phyloP scores from a whole-genome alignment of 75 land plant genomes.

The Sequoiadendron giganteum region DNA sequence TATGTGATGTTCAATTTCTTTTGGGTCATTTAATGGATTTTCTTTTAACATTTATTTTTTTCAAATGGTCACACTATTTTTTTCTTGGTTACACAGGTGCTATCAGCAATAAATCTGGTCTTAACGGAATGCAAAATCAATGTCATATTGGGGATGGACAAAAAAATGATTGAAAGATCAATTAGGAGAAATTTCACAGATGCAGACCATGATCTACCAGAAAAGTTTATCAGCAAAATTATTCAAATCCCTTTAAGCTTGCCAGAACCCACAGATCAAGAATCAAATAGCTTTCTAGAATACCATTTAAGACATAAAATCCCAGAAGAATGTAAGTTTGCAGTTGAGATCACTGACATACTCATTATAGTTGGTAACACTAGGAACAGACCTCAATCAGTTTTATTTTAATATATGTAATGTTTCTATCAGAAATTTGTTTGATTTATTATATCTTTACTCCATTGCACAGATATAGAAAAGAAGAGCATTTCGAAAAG shows the following conservation, averaged over 20 bases:
- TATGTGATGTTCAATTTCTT: not conserved
- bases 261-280: not conserved
- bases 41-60: too few species aligned
- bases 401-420: too few species aligned
- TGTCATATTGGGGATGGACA: not conserved
- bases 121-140: not conserved
- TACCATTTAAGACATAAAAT: not conserved
- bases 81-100: not conserved
- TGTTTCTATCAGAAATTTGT: too few species aligned
- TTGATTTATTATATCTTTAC: too few species aligned
- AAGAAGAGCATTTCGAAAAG: too few species aligned
- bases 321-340: not conserved
- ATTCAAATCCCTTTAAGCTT: too few species aligned
- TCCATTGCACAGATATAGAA: too few species aligned
- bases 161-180: constrained; percentile 1
- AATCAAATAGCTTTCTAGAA: not conserved
- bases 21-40: not conserved
- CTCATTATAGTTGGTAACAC: too few species aligned
- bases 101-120: not conserved
- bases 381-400: too few species aligned
- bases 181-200: not conserved
- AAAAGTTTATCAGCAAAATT: not conserved
- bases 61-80: not conserved
- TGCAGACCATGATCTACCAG: not conserved
- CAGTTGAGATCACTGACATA: not conserved